phyloP scores from a whole-genome alignment of 129 eudicot species.

The Dittrichia graveolens region DNA sequence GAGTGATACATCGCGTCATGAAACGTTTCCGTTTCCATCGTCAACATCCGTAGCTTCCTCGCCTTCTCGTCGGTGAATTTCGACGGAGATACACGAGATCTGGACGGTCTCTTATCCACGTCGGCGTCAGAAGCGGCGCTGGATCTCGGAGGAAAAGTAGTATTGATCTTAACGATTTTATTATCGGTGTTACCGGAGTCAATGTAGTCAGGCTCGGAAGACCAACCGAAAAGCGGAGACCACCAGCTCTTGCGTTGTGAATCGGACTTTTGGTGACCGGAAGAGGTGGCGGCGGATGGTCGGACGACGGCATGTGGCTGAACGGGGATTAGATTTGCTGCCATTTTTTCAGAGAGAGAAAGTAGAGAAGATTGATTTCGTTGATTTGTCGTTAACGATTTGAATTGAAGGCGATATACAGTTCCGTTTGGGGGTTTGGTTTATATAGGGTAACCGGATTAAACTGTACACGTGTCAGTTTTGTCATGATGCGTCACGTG shows the following conservation, averaged over 20 bases:
- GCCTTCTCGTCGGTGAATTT: constrained; percentile 78
- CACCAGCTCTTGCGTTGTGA: constrained; percentile 53
- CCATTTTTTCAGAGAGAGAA: constrained; percentile 40
- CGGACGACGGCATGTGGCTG: constrained; percentile 38
- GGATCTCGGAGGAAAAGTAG: neutral
- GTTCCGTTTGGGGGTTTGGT: neutral
- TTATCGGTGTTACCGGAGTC: constrained; percentile 28
- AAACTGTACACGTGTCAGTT: constrained; percentile 39
- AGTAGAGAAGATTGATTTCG: neutral
- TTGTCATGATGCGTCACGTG: constrained; percentile 34
- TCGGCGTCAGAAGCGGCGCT: constrained; percentile 26
- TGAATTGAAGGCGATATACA: neutral
- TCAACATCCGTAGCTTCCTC: constrained; percentile 65
- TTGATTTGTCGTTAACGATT: neutral
- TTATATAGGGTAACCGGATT: constrained; percentile 19
- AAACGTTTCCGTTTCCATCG: constrained; percentile 46
- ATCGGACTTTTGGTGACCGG: constrained; percentile 34
- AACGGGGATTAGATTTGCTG: constrained; percentile 42
- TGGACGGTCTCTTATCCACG: constrained; percentile 22
- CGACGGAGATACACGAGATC: constrained; percentile 41
- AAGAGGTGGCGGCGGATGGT: constrained; percentile 30
- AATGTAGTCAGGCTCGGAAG: constrained; percentile 62
- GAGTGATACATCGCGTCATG: constrained; percentile 94
- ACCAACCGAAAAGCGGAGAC: constrained; percentile 76
- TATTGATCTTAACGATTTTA: neutral